phyloP scores from a whole-genome alignment of 2,329 filamentous ascomycete species.

The Calonectria fujianensis region DNA sequence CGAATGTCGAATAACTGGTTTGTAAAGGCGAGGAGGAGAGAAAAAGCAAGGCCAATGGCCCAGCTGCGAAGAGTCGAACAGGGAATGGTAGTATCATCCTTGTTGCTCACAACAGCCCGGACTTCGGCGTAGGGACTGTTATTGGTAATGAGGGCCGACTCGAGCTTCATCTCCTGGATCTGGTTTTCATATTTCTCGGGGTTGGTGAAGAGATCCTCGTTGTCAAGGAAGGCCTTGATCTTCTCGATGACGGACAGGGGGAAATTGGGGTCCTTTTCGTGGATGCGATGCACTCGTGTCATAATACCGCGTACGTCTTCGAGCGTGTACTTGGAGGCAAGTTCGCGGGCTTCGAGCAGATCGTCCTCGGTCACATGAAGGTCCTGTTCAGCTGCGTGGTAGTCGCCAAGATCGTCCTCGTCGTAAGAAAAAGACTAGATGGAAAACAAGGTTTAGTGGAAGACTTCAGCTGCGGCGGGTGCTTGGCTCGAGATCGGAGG shows the following conservation, averaged over 20 bases:
- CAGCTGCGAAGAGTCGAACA: conserved; percentile 74
- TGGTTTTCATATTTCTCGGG: conserved; percentile 69
- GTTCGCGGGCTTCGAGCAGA: conserved; percentile 66
- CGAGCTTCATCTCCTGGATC: conserved; percentile 73
- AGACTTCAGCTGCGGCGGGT: not conserved
- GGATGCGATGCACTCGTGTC: conserved; percentile 62
- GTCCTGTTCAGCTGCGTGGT: conserved; percentile 60
- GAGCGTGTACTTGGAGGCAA: conserved; percentile 64
- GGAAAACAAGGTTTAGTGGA: conserved; percentile 15
- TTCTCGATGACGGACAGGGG: conserved; percentile 62
- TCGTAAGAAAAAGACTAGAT: conserved; percentile 62
- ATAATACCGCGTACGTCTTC: conserved; percentile 67
- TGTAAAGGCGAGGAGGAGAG: conserved; percentile 68
- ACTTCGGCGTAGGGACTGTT: conserved; percentile 76
- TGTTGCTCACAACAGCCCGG: conserved; percentile 73
- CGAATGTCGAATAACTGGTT: conserved; percentile 77
- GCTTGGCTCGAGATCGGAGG: conserved; percentile 11
- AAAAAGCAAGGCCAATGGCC: conserved; percentile 72
- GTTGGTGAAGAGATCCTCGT: conserved; percentile 65
- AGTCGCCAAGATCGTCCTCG: conserved; percentile 60
- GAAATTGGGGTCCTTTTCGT: conserved; percentile 67
- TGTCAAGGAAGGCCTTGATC: conserved; percentile 65
- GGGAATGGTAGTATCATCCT: conserved; percentile 69
- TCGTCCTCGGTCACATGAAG: conserved; percentile 69
- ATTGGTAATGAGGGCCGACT: conserved; percentile 72